Conservation (phyloP, 495 filamentous ascomycete genomes). For the Jackrogersella minutella region DNA sequence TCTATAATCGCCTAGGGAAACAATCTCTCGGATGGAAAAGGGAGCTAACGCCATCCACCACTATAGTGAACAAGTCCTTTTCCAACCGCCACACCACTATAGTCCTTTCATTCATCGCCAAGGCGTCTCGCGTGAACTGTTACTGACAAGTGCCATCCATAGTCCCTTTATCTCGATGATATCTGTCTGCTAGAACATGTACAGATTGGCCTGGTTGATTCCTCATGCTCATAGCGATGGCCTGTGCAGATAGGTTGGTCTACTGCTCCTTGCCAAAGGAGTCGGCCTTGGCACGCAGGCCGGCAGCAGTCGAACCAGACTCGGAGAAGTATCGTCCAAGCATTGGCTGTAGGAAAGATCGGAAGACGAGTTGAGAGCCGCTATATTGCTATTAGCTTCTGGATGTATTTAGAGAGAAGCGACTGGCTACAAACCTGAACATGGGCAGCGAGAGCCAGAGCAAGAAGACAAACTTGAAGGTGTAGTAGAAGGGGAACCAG, state of each 20-base stretch:
- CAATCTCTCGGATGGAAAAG: slow-evolving; percentile 16
- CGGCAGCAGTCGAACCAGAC: slow-evolving; percentile 78
- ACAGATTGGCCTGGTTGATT: slow-evolving; percentile 14
- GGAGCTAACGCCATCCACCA: slow-evolving; percentile 4
- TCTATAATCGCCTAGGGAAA: slow-evolving; percentile 37
- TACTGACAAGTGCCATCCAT: slow-evolving; percentile 4
- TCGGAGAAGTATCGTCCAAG: slow-evolving; percentile 87
- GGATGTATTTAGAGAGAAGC: background rate
- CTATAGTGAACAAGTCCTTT: slow-evolving; percentile 16
- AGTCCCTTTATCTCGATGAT: slow-evolving; percentile 21
- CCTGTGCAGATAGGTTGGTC: slow-evolving; percentile 22
- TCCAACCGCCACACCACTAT: slow-evolving; percentile 18
- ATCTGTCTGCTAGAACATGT: slow-evolving; percentile 29
- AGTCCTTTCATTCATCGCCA: slow-evolving; percentile 10
- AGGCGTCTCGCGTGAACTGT: background rate
- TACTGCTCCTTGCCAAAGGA: slow-evolving; percentile 69
- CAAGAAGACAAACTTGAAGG: slow-evolving; percentile 97
- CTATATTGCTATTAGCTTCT: slow-evolving; percentile 56
- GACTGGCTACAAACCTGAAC: slow-evolving; percentile 72
- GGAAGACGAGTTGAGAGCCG: slow-evolving; percentile 95
- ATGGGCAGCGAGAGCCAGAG: slow-evolving; percentile 97
- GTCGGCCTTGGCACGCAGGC: slow-evolving; percentile 91
- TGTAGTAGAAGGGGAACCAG: slow-evolving; percentile 99
- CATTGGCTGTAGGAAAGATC: slow-evolving; percentile 90
- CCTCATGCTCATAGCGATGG: slow-evolving; percentile 22